Conservation (phyloP, 2,329 filamentous ascomycete species). For the Shiraia sp. region DNA sequence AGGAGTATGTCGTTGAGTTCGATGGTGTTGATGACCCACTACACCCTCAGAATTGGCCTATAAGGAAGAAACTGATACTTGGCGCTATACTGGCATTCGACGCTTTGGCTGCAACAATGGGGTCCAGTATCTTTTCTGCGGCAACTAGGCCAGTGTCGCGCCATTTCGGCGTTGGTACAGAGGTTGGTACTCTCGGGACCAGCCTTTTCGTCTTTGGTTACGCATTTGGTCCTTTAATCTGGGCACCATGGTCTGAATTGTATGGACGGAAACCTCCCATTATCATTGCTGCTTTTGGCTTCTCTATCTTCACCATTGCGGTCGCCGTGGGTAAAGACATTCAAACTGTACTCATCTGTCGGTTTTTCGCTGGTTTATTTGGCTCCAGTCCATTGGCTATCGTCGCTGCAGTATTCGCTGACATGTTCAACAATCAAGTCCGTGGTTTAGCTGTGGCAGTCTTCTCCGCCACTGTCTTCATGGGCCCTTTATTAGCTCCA, state of each 20-base stretch:
- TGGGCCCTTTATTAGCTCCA: conserved; percentile 57
- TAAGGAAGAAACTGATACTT: conserved; percentile 74
- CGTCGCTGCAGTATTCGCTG: conserved; percentile 60
- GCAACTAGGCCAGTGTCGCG: conserved; percentile 31
- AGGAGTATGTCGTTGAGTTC: conserved; percentile 82
- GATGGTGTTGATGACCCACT: conserved; percentile 80
- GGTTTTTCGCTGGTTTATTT: conserved; percentile 59
- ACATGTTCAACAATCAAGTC: conserved; percentile 57
- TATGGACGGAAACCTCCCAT: conserved; percentile 56
- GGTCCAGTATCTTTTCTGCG: conserved; percentile 52
- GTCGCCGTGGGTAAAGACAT: conserved; percentile 56
- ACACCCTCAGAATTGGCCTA: conserved; percentile 86
- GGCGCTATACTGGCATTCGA: conserved; percentile 72
- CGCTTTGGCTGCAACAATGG: conserved; percentile 71
- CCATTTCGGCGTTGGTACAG: conserved; percentile 34
- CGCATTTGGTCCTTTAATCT: conserved; percentile 45
- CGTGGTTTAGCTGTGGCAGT: conserved; percentile 52
- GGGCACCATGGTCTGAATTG: conserved; percentile 58
- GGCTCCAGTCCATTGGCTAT: conserved; percentile 57
- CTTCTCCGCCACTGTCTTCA: conserved; percentile 55
- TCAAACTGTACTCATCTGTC: conserved; percentile 57
- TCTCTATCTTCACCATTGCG: conserved; percentile 55
- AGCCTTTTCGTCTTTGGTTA: conserved; percentile 43
- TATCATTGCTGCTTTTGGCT: conserved; percentile 54
- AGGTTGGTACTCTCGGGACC: conserved; percentile 40